Base-by-base conservation (phyloP, 345 rosid species). In the Arabis hirsuta region DNA sequence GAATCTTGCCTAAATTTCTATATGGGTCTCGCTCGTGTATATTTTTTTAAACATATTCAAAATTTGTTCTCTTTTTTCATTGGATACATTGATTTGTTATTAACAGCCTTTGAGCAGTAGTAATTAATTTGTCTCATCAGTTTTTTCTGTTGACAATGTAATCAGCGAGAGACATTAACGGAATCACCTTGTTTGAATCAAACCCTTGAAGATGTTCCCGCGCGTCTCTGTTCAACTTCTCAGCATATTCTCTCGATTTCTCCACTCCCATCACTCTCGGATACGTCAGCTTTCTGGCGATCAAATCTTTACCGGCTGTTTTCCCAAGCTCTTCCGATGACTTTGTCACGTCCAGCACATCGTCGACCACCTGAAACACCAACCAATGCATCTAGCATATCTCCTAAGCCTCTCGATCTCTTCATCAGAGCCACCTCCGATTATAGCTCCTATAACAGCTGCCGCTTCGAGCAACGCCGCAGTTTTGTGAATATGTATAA, bases 331-430 rank as follows among this genome's bases (percentile, higher is more conserved):
- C 88, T 57, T 83, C 57, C 0, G 96, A 86, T 3, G 98, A 88
- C 75, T 78, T 83, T 1, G 98, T 90, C 53, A 92, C 83, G 61
- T 88, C 95, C 32, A 86, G 86, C 65, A 90, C 96, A 69, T 90
- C 96, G 67, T 88, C 98, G 68, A 90, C 95, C 2, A 90, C 92
- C 44, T 92, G 95, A 75, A 90, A 88, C 83, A 92, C 67, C 46
- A 90, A 42, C 51, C 95, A 9, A 88, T 79, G 54, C 77, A 74
- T 63, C 87, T 81, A 0, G 88, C 92, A 12, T 82, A 92, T 8
- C 70, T 77, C 75, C 96, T 76, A 76, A 92, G 54, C 54, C 73
- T 86, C 80, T 92, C 92, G 5, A 92, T 81, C 19, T 84, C 88
- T 27, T 78, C 83, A 22, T 85, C 80, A 4, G 73, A 73, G 4